Evolutionary conservation across 2,329 filamentous ascomycete species (phyloP).

Genomic region (Aspergillus novofumigatus): DNA sequence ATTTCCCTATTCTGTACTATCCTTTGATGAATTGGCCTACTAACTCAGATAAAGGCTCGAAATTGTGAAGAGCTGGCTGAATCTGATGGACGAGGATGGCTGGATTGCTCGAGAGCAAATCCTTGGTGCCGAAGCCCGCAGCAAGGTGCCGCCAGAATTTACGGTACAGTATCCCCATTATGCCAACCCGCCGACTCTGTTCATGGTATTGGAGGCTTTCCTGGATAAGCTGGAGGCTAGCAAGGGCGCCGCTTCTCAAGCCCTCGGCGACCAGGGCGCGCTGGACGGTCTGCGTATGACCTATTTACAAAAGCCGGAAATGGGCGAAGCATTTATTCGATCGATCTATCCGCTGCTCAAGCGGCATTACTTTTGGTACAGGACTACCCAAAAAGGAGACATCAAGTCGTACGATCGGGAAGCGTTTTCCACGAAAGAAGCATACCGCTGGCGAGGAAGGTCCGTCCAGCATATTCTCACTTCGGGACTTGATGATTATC

Average conservation of each 20-base stretch:
- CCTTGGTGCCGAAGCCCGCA: conserved; percentile 82
- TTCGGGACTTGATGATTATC: conserved; percentile 94
- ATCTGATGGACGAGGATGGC: conserved; percentile 90
- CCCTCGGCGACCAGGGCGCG: conserved; percentile 18
- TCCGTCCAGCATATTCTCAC: conserved; percentile 83
- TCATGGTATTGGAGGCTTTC: conserved; percentile 80
- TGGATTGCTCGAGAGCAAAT: conserved; percentile 98
- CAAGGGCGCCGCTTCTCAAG: conserved; percentile 23
- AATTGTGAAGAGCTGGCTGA: conserved; percentile 93
- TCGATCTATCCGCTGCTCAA: conserved; percentile 81
- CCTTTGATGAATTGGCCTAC: neutral
- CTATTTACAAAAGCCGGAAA: conserved; percentile 63
- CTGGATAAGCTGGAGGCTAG: conserved; percentile 67
- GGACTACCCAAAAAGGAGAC: conserved; percentile 83
- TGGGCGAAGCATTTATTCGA: conserved; percentile 67
- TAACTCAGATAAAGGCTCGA: conserved; percentile 51
- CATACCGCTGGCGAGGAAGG: conserved; percentile 90
- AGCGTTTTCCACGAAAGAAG: conserved; percentile 84
- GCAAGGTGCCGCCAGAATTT: conserved; percentile 90
- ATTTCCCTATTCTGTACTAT: neutral
- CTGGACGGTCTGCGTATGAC: conserved; percentile 55
- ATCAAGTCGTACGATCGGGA: conserved; percentile 87
- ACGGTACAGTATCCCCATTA: conserved; percentile 96
- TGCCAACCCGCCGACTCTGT: conserved; percentile 92
- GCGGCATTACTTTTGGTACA: conserved; percentile 92